Evolutionary conservation across 2,329 filamentous ascomycete species (phyloP).

Genomic region (Ilyonectria destructans): DNA sequence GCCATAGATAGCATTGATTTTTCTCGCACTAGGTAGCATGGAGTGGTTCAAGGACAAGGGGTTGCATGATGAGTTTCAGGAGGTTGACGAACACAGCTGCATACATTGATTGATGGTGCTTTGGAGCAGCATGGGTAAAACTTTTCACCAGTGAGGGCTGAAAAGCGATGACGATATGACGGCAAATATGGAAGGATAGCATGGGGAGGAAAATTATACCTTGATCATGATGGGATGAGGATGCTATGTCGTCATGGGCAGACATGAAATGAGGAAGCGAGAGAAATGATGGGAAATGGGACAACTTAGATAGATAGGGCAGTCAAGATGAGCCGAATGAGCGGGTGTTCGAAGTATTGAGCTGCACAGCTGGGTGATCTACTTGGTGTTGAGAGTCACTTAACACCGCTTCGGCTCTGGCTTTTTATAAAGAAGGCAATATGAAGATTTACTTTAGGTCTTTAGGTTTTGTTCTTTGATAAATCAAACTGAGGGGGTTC

Average conservation of each 20-base stretch:
- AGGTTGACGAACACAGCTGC: conserved; percentile 36
- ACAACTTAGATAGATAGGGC: conserved; percentile 33
- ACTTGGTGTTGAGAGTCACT: background rate
- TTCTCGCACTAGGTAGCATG: conserved; percentile 48
- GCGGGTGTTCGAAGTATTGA: conserved; percentile 22
- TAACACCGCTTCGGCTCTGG: background rate
- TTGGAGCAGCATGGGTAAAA: background rate
- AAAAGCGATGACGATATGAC: conserved; percentile 24
- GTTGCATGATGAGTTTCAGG: conserved; percentile 40
- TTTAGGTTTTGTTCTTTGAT: background rate
- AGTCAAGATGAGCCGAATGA: conserved; percentile 25
- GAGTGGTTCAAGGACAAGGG: conserved; percentile 29
- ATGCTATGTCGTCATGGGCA: conserved; percentile 24
- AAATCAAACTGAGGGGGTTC: background rate
- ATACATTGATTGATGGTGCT: conserved; percentile 19
- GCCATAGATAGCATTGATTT: conserved; percentile 52
- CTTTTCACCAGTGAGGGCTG: background rate
- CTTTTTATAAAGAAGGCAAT: background rate
- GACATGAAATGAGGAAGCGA: conserved; percentile 31
- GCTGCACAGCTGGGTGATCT: background rate
- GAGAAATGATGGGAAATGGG: conserved; percentile 16
- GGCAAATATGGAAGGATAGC: conserved; percentile 14
- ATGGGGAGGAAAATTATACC: conserved; percentile 38
- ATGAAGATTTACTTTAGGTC: background rate
- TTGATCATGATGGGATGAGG: conserved; percentile 30